Base-by-base conservation (phyloP, 305 asterid species). In the Fraxinus sp. region DNA sequence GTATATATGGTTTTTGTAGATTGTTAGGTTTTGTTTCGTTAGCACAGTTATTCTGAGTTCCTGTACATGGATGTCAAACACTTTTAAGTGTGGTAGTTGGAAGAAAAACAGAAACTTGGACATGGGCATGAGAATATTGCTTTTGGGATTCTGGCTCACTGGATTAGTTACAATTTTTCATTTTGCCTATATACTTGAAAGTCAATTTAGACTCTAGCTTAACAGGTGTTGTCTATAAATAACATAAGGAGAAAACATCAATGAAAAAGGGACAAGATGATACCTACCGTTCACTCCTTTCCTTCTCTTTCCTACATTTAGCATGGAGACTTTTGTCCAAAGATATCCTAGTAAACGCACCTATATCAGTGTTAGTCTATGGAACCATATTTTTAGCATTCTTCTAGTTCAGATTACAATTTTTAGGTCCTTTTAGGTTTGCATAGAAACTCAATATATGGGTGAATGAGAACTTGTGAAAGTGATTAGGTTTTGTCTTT, bases 41-140 rank as follows among this genome's bases (percentile, higher is more conserved):
- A 74, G 35, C 73, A 85, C 30, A 36, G 55, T 76, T 79, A 35
- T 28, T 64, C 70, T 79, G 28, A 79, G 70, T 35, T 71, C 33
- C 24, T 14, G 6, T 77, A 18, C 59, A 32, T 55, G 74, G 72
- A 70, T 79, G 39, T 44, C 70, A 35, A 64, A 74, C 18, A 20
- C 77, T 33, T 46, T 74, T 39, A 77, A 79, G 57, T 33, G 49
- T 79, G 68, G 28, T 16, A 70, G 20, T 77, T 77, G 74, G 75
- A 81, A 80, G 39, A 37, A 59, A 78, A 52, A 64, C 82, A 24
- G 26, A 18, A 57, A 18, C 68, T 57, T 57, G 81, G 24, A 74
- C 30, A 33, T 18, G 70, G 55, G 66, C 68, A 18, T 46, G 24
- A 77, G 18, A 36, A 73, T 28, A 16, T 70, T 30, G 75, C 30